Evolutionary conservation across 768 basidiomycete genomes (phyloP).

Genomic region (Dioszegia crocea): DNA sequence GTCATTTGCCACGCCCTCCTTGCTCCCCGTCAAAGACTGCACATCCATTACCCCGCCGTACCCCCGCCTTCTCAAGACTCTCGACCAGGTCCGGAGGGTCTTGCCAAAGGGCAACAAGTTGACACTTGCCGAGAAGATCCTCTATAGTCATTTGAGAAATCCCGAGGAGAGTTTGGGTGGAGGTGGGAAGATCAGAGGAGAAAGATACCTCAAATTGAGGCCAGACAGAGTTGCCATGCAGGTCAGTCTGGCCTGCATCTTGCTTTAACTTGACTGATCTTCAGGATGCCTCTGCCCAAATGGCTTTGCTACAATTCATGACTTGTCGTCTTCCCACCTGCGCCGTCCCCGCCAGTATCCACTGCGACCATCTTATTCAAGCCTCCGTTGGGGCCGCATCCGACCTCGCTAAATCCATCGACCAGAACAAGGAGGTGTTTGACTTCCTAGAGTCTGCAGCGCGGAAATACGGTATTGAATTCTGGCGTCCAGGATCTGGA

Average conservation of each 20-base stretch:
- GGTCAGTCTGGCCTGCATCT: slow-evolving; percentile 54
- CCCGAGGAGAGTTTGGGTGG: slow-evolving; percentile 66
- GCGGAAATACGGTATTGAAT: slow-evolving; percentile 72
- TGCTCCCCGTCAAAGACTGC: slow-evolving; percentile 58
- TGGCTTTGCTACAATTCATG: slow-evolving; percentile 87
- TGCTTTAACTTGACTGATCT: neutral
- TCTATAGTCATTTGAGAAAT: slow-evolving; percentile 85
- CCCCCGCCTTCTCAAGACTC: slow-evolving; percentile 62
- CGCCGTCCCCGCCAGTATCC: slow-evolving; percentile 72
- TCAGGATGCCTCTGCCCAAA: slow-evolving; percentile 54
- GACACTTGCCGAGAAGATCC: slow-evolving; percentile 94
- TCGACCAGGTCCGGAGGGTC: slow-evolving; percentile 64
- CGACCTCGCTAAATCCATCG: slow-evolving; percentile 72
- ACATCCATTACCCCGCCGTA: slow-evolving; percentile 82
- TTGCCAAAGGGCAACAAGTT: slow-evolving; percentile 67
- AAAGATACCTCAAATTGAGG: slow-evolving; percentile 80
- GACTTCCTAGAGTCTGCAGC: slow-evolving; percentile 90
- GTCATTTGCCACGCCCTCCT: slow-evolving; percentile 47
- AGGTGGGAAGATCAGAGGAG: slow-evolving; percentile 70
- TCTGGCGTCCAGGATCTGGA: slow-evolving; percentile 87
- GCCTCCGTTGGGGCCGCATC: slow-evolving; percentile 80
- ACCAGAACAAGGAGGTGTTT: slow-evolving; percentile 91
- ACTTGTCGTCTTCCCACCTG: slow-evolving; percentile 80
- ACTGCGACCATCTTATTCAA: slow-evolving; percentile 97
- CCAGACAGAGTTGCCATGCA: slow-evolving; percentile 98